phyloP scores from a whole-genome alignment of 257 asterid genomes.

The Salvia hispanica region DNA sequence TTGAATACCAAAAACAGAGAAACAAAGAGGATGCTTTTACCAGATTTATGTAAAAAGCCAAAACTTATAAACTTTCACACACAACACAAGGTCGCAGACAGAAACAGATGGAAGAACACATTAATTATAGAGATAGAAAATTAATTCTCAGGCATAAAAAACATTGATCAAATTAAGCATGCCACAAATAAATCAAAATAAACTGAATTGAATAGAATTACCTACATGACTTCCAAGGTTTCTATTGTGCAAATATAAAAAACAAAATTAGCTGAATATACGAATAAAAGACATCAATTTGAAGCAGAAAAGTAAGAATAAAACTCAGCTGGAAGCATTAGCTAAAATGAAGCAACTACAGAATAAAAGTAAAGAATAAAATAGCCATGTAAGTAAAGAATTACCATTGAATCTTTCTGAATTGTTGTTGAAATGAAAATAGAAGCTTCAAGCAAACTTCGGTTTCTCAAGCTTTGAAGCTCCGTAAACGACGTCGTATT shows the following conservation, averaged over 20 bases:
- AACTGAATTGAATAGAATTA: slow-evolving; percentile 15
- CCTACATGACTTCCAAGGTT: slow-evolving; percentile 18
- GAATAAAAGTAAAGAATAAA: slow-evolving; percentile 42
- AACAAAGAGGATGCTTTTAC: background rate
- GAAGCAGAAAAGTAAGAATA: slow-evolving; percentile 2
- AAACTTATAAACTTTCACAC: background rate
- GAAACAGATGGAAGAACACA: background rate
- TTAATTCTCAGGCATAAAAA: background rate
- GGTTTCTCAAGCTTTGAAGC: background rate
- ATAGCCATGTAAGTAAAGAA: slow-evolving; percentile 39
- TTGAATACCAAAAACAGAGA: background rate
- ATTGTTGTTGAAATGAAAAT: too few relatives aligned
- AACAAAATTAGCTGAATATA: background rate
- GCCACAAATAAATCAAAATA: background rate
- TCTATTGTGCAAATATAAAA: background rate
- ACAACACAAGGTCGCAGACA: background rate
- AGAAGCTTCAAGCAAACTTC: too few relatives aligned
- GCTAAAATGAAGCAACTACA: slow-evolving; percentile 12
- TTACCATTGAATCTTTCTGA: slow-evolving; percentile 28
- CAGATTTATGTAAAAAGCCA: background rate
- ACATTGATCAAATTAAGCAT: background rate
- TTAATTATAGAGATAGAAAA: background rate
- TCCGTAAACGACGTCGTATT: slow-evolving; percentile 25
- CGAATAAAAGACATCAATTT: slow-evolving; percentile 16
- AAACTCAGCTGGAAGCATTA: slow-evolving; percentile 31